Base-by-base conservation (phyloP, 2,329 filamentous ascomycete genomes). In the Emmonsiellopsis sp. region DNA sequence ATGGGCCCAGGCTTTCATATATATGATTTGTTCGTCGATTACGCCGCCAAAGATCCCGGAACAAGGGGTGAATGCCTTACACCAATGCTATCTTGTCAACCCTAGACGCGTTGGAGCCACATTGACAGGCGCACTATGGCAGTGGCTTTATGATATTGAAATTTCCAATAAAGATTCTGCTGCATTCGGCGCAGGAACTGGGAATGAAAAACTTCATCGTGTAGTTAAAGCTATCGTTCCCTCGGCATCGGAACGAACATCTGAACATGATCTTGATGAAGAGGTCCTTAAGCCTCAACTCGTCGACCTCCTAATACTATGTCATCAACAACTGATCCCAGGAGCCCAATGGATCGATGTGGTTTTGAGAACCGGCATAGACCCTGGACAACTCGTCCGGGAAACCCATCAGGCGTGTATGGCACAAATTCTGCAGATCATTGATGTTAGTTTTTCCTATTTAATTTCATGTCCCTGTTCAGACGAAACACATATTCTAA, bases 1-100 rank as follows among this genome's bases (percentile, higher is more conserved):
- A 13, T 98, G 92, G 93, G 84, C 87, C 11, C 87, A 95, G 62
- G 84, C 87, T 2, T 81, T 92, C 55, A 83, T 96, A n/a, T 94
- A 87, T 66, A 73, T 87, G 13, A 80, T 92, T 45, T 83, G 84
- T 45, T 83, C 85, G 1, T 72, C 81, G 11, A 74, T 69, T 10
- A 74, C 88, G 16, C 76, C 85, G 10, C 76, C 84, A 2, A 75
- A 75, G 38, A 73, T 87, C 47, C 83, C 86, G 54, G 83, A 84
- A 58, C 78, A 83, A 59, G 81, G 85, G 4, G 77, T 77, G 16
- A 72, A 77, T 45, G 71, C 79, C 0, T 71, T 98, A 34, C 83
- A 86, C 0, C 68, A 71, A 38, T 74, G 86, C 1, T 94, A 95
- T 65, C 66, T 79, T 10, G 70, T 76, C 50, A 74, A 81, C 43